phyloP scores from a whole-genome alignment of 1,284 basidiomycete species.

The Thecaphora thlaspeos region DNA sequence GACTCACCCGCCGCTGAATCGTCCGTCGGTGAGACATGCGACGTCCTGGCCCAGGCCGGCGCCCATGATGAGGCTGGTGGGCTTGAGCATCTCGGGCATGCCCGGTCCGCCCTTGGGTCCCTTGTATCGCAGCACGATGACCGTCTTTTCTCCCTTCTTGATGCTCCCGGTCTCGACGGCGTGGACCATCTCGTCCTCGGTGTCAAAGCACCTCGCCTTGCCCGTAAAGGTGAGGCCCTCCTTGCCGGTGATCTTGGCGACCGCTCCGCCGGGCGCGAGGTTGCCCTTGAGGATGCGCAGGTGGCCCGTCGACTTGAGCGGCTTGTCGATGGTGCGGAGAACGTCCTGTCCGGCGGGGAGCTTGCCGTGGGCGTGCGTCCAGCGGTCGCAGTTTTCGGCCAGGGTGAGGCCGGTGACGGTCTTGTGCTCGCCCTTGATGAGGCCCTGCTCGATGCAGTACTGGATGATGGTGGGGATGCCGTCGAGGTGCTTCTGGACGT shows the following conservation, averaged over 20 bases:
- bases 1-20: constrained; percentile 96
- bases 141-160: constrained; percentile 57
- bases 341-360: constrained; percentile 49
- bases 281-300: constrained; percentile 56
- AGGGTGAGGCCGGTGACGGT: constrained; percentile 55
- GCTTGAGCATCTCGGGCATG: constrained; percentile 92
- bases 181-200: constrained; percentile 53
- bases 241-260: constrained; percentile 58
- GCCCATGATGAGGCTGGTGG: constrained; percentile 62
- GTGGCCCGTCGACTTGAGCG: constrained; percentile 54
- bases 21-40: constrained; percentile 90
- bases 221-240: constrained; percentile 54
- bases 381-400: constrained; percentile 61
- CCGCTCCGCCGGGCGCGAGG: constrained; percentile 54
- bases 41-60: constrained; percentile 87
- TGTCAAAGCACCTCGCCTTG: constrained; percentile 56
- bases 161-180: constrained; percentile 51
- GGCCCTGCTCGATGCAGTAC: constrained; percentile 55
- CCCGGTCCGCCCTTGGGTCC: constrained; percentile 69
- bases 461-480: constrained; percentile 61
- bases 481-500: constrained; percentile 50
- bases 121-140: constrained; percentile 56
- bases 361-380: constrained; percentile 65
- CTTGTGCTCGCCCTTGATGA: constrained; percentile 60
- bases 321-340: constrained; percentile 45